A percentile compares a stretch with the other conserved stretches of the same genome.
Evolutionary conservation across 1,139 yeast species (phyloP).

Genomic region (Yarrowia galli): DNA sequence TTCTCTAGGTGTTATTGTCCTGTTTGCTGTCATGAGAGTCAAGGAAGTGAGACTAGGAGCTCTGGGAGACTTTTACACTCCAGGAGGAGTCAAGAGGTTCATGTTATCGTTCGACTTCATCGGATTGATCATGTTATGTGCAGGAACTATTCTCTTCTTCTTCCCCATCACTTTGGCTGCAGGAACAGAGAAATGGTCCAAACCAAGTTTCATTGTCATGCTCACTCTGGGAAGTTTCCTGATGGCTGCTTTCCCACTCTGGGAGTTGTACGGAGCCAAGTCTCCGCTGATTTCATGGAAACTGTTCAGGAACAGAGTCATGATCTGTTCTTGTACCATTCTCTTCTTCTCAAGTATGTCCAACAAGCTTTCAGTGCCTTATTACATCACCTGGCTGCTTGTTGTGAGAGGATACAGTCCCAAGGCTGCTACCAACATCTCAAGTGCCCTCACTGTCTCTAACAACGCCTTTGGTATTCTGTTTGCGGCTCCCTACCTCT

Average conservation of each 20-base stretch:
- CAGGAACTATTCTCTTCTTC: slow-evolving; percentile 9
- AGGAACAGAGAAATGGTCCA: slow-evolving; percentile 15
- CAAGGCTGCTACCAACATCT: slow-evolving; percentile 7
- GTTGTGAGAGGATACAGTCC: slow-evolving; percentile 16
- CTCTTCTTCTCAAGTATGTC: slow-evolving; percentile 6
- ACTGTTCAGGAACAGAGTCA: slow-evolving; percentile 21
- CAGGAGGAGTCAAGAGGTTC: slow-evolving; percentile 8
- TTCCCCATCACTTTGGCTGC: slow-evolving; percentile 25
- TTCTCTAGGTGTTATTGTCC: not conserved
- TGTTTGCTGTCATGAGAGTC: slow-evolving; percentile 12
- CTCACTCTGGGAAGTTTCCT: slow-evolving; percentile 5
- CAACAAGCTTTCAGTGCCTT: slow-evolving; percentile 12
- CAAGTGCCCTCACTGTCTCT: not conserved
- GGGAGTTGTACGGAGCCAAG: slow-evolving; percentile 15
- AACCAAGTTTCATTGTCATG: slow-evolving; percentile 9
- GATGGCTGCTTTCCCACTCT: not conserved
- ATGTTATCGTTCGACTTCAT: slow-evolving; percentile 1
- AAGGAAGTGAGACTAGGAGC: not conserved
- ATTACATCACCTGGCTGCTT: slow-evolving; percentile 23
- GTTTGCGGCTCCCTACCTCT: slow-evolving; percentile 14
- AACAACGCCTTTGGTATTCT: slow-evolving; percentile 7
- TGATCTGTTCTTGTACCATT: slow-evolving; percentile 8
- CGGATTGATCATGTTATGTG: slow-evolving; percentile 8
- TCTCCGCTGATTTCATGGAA: slow-evolving; percentile 17
- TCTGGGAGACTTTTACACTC: not conserved